Conservation (phyloP, 257 asterid species). For the Nicotiana attenuata region DNA sequence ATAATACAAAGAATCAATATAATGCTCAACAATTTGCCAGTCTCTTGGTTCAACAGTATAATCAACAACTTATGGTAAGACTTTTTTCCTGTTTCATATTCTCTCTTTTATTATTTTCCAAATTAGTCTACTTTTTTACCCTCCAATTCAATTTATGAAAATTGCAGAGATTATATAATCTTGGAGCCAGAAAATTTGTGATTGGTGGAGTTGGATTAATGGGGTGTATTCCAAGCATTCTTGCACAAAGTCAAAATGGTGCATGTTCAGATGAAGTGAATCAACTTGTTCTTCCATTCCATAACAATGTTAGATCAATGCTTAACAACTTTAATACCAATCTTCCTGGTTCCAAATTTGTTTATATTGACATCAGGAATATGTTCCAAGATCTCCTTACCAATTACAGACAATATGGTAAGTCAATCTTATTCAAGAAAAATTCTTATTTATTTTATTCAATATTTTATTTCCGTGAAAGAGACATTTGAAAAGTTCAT, state of each 20-base stretch:
- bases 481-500: not conserved
- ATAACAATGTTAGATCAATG: constrained; percentile 58
- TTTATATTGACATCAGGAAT: constrained; percentile 49
- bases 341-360: constrained; percentile 57
- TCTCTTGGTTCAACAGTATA: constrained; percentile 55
- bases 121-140: not conserved
- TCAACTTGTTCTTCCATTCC: constrained; percentile 55
- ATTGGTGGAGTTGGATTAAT: constrained; percentile 75
- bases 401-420: constrained; percentile 63
- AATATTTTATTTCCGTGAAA: not conserved
- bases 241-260: constrained; percentile 52
- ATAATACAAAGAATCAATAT: constrained; percentile 56
- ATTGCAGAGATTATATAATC: constrained; percentile 65
- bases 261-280: constrained; percentile 63
- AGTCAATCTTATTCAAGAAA: not conserved
- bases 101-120: not conserved
- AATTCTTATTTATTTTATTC: not conserved
- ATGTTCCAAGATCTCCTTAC: constrained; percentile 76
- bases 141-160: not conserved
- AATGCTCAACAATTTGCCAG: constrained; percentile 67
- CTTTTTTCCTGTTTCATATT: not conserved
- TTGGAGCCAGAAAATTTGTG: constrained; percentile 87
- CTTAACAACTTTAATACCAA: constrained; percentile 46
- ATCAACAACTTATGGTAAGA: constrained; percentile 64
- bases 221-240: constrained; percentile 90